A percentile compares a stretch with the other conserved stretches of the same genome.
Conservation (phyloP, 1,139 yeast species). For the Ashbya aceris region DNA sequence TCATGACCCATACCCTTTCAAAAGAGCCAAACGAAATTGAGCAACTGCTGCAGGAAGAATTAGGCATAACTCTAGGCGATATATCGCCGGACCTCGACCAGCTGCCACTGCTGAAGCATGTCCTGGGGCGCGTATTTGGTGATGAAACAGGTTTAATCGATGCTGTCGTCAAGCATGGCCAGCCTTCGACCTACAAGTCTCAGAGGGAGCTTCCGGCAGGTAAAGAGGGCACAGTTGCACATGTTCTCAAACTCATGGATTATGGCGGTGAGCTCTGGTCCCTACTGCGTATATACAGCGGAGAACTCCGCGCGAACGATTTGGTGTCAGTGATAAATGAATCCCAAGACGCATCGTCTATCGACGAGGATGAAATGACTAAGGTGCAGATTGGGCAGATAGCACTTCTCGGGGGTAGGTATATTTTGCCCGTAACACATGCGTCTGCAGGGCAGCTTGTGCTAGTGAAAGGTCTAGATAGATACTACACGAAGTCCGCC, state of each 20-base stretch:
- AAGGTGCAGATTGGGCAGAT: constrained; percentile 38
- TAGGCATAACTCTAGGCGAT: constrained; percentile 36
- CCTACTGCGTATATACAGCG: constrained; percentile 54
- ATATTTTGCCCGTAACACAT: constrained; percentile 45
- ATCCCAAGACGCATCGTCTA: constrained; percentile 42
- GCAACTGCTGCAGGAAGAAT: constrained; percentile 37
- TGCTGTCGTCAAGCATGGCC: constrained; percentile 9
- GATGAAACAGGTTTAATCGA: constrained; percentile 47
- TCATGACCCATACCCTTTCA: constrained; percentile 54
- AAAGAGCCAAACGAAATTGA: constrained; percentile 39
- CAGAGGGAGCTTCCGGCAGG: constrained; percentile 5
- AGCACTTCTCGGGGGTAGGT: constrained; percentile 64
- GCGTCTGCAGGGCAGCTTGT: constrained; percentile 61
- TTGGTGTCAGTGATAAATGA: constrained; percentile 47
- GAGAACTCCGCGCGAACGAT: constrained; percentile 43
- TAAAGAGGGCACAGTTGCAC: constrained; percentile 40
- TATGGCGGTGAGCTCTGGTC: constrained; percentile 32
- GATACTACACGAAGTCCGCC: constrained; percentile 49
- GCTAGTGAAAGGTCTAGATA: constrained; percentile 51
- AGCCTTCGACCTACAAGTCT: constrained; percentile 1
- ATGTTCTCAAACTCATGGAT: constrained; percentile 53
- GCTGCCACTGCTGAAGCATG: constrained; percentile 44
- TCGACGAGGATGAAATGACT: constrained; percentile 30
- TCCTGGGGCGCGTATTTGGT: constrained; percentile 49
- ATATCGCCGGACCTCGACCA: constrained; percentile 41